Evolutionary conservation across 306 rosid genomes (phyloP), one percentile per base, ranked within the genome.

Genomic region (Trifolium repens): DNA sequence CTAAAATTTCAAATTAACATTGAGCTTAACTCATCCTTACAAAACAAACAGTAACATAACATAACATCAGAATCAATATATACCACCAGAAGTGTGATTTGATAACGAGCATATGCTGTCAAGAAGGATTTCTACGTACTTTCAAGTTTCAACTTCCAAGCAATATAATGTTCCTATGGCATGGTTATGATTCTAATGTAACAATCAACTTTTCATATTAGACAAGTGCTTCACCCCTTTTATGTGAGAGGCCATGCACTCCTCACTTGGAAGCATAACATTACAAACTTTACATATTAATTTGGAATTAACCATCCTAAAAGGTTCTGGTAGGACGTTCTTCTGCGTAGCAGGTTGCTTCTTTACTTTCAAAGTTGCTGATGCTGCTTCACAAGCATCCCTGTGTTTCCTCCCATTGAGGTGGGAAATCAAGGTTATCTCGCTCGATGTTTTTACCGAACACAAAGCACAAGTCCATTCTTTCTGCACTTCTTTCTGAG

Each of bases 401-500:
- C 16, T 72, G 69, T 88, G 93, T 52, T 43, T 71, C 43, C 1
- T 74, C 16, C 88, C 90, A 2, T 9, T 9, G 1, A 80, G n/a
- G 72, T 88, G 88, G 5, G 0, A 2, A 34, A 52, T 66, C 65
- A 86, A 78, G 40, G 0, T 26, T 1, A 0, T 30, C 68, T 76
- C 69, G 1, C 75, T 8, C 0, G 34, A 0, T 7, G 67, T 40
- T 52, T 50, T 84, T 68, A 88, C 52, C 24, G 73, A 78, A 81
- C 88, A 86, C 10, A 55, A 55, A 55, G 81, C 83, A 46, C 88
- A 85, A 34, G 76, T 75, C 89, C 91, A 83, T 73, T 77, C 84
- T 78, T 82, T 89, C 69, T 75, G 88, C 17, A 83, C 72, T 16
- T 74, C 60, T 71, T 60, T 49, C 10, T 82, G 62, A 9, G 57